phyloP scores from a whole-genome alignment of 108 stramenopile species.

The Cyclotella cryptica region DNA sequence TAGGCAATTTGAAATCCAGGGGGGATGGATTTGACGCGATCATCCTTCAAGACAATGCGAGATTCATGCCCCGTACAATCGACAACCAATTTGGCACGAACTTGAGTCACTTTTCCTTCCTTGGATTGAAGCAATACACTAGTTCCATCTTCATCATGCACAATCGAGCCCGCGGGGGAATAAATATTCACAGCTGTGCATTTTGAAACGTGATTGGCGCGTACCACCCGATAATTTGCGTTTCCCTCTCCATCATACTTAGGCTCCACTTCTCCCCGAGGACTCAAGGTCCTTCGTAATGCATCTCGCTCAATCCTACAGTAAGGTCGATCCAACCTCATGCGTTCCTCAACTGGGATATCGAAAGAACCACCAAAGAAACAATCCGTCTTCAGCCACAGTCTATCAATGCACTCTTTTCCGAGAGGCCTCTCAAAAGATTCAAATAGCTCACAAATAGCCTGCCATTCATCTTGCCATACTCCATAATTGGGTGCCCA shows the following conservation, averaged over 20 bases:
- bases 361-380: conserved; percentile 93
- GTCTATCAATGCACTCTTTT: conserved; percentile 61
- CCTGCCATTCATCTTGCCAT: conserved; percentile 95
- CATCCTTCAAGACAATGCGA: conserved; percentile 80
- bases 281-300: conserved; percentile 63
- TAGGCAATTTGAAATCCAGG: conserved; percentile 98
- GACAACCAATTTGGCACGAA: conserved; percentile 85
- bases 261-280: conserved; percentile 31
- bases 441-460: conserved; percentile 47
- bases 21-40: conserved; percentile 50
- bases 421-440: conserved; percentile 39
- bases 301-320: conserved; percentile 81
- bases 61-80: conserved; percentile 96
- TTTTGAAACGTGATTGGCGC: conserved; percentile 75
- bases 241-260: conserved; percentile 29
- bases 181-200: conserved; percentile 82
- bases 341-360: conserved; percentile 73
- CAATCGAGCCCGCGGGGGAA: conserved; percentile 66
- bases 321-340: conserved; percentile 85
- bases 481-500: conserved; percentile 95
- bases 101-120: conserved; percentile 57
- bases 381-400: conserved; percentile 92
- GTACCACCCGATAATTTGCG: conserved; percentile 57
- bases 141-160: conserved; percentile 73
- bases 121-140: conserved; percentile 61